These are phyloP conservation scores for Suillus tomentosus DNA, from an alignment of 768 basidiomycete species.

Conservation along the genomic window DNA sequence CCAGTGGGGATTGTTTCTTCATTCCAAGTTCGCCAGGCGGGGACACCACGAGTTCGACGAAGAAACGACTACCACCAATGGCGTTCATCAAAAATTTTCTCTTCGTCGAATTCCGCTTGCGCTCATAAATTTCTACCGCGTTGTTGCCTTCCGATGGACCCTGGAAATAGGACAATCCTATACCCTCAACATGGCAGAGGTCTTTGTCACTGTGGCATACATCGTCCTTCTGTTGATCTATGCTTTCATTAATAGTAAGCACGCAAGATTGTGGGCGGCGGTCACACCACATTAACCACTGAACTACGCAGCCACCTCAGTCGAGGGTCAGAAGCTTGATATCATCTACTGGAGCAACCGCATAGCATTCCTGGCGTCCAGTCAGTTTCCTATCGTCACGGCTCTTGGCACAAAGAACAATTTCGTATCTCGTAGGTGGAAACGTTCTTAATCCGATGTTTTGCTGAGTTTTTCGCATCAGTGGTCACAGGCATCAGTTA, in stretches of 20 bases:
- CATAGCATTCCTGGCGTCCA: constrained; percentile 33
- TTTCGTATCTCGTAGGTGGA: constrained; percentile 37
- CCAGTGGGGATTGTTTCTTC: constrained; percentile 29
- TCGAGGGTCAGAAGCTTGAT: constrained; percentile 15
- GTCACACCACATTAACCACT: background rate
- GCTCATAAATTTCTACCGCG: constrained; percentile 44
- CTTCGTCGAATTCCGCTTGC: constrained; percentile 40
- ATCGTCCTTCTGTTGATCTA: constrained; percentile 45
- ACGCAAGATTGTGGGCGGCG: constrained; percentile 16
- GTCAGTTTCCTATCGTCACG: constrained; percentile 45
- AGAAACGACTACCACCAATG: constrained; percentile 15
- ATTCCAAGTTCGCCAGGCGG: constrained; percentile 21
- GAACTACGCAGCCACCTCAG: constrained; percentile 5
- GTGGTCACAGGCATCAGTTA: constrained; percentile 32
- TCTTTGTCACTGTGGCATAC: constrained; percentile 49
- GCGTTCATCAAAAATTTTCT: constrained; percentile 37
- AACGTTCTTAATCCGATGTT: background rate
- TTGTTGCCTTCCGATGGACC: constrained; percentile 50
- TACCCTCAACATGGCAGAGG: constrained; percentile 43
- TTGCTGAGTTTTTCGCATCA: background rate
- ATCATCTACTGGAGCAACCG: constrained; percentile 31
- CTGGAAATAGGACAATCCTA: constrained; percentile 44
- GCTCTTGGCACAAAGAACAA: constrained; percentile 55
- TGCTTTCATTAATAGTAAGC: constrained; percentile 47
- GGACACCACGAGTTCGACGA: constrained; percentile 17